phyloP scores from a whole-genome alignment of 1,284 basidiomycete genomes.

The Rhodofomes roseus region DNA sequence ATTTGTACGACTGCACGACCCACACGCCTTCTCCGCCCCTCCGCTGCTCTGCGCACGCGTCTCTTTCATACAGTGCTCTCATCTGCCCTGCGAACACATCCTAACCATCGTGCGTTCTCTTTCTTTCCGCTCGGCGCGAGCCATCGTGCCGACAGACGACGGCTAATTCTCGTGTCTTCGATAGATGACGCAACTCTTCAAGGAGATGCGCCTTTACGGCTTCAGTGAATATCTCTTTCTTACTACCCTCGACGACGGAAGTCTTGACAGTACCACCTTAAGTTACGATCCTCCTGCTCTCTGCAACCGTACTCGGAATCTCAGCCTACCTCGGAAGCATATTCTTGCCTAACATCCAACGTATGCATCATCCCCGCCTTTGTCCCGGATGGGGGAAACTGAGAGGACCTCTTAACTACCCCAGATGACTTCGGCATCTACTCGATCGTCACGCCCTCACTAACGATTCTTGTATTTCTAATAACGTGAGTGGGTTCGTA shows the following conservation, averaged over 20 bases:
- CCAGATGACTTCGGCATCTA: slow-evolving; percentile 69
- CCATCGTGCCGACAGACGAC: neutral
- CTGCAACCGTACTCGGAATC: slow-evolving; percentile 65
- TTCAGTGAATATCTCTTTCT: slow-evolving; percentile 18
- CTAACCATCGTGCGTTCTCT: neutral
- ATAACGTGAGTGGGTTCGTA: slow-evolving; percentile 12
- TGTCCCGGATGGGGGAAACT: neutral
- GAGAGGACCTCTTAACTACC: slow-evolving; percentile 2
- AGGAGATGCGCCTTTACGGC: slow-evolving; percentile 29
- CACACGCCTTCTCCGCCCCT: neutral
- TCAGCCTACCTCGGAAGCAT: slow-evolving; percentile 59
- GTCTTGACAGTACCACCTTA: neutral
- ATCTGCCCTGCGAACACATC: neutral
- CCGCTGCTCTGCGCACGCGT: neutral
- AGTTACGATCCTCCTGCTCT: slow-evolving; percentile 59
- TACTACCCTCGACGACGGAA: neutral
- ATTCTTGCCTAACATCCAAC: slow-evolving; percentile 61
- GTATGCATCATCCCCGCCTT: slow-evolving; percentile 35
- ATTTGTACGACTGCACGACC: slow-evolving; percentile 6
- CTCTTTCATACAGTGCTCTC: neutral
- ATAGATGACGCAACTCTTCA: slow-evolving; percentile 31
- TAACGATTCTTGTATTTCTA: slow-evolving; percentile 55
- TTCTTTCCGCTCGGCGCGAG: neutral
- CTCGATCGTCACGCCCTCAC: slow-evolving; percentile 55
- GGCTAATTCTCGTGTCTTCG: neutral